phyloP scores from a whole-genome alignment of 345 rosid genomes.

The Alliaria petiolata region DNA sequence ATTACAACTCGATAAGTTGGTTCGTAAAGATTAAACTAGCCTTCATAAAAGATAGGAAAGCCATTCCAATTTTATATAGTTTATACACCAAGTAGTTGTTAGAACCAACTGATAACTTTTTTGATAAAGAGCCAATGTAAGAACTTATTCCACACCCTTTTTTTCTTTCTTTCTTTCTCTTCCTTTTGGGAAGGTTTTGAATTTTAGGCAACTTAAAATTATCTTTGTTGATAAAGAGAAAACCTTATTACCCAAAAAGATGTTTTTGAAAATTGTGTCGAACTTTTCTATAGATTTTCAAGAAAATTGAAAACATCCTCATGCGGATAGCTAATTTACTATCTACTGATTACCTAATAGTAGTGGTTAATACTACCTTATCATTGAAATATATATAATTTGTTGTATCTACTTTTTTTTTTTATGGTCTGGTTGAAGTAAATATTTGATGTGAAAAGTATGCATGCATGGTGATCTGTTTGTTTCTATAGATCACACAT shows the following conservation, averaged over 20 bases:
- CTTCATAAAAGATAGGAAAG: not conserved
- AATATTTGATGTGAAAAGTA: not conserved
- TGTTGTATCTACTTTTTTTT: too few relatives aligned
- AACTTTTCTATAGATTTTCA: not conserved
- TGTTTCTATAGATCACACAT: too few relatives aligned
- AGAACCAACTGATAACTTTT: not conserved
- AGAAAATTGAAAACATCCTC: not conserved
- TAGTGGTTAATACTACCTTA: not conserved
- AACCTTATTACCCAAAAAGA: not conserved
- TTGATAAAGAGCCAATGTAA: conserved; percentile 1
- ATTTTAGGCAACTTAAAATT: not conserved
- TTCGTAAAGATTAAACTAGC: not conserved
- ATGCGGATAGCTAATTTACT: not conserved
- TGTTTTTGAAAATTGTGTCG: not conserved
- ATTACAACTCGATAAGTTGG: conserved; percentile 11
- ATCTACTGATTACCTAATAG: not conserved
- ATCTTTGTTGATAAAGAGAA: not conserved
- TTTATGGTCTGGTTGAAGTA: not conserved
- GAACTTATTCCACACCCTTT: not conserved
- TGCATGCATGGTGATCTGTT: not conserved
- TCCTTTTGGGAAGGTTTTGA: not conserved
- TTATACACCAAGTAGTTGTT: not conserved
- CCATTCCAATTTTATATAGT: not conserved
- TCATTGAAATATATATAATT: not conserved
- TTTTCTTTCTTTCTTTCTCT: not conserved